Base-by-base conservation (phyloP, 805 yeast genomes). In the Sugiyamaella boreocaroliniensis region DNA sequence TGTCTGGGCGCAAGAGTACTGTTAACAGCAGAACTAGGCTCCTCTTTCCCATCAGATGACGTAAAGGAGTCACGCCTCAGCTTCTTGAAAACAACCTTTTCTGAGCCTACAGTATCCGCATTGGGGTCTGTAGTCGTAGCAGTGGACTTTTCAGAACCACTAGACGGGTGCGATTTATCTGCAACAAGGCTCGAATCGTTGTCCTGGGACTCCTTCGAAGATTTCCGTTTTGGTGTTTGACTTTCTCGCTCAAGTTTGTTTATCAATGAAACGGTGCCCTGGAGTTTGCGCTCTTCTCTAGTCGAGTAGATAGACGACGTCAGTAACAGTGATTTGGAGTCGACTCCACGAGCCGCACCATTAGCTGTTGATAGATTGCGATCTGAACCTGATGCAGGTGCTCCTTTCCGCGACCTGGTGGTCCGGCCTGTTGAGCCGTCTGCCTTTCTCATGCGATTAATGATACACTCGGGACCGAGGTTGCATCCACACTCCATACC, bases 401-500 rank as follows among this genome's bases (percentile, higher is more conserved):
- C 26, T 29, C 48, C 45, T 43, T 46, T 16, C 8, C 50, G 43
- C n/a, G 43, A 42, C 15, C 57, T 48, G 14, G 57, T 54, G 19
- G 37, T 51, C 19, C 57, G 45, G 10, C 43, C 48, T 4, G 29
- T 40, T 5, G 20, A 15, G 8, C 55, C 52, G 9, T 40, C 57
- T 18, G 59, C 62, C 16, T 58, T 49, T 15, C 56, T 52, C 68
- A 64, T 62, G 32, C 50, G 50, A 8, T 47, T 48, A 32, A 65
- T 15, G 12, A 62, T 41, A 55, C 68, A 65, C 10, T 64, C 64
- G 2, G 57, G 19, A 14, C 56, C 53, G 19, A 45, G 22, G 32
- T 55, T 50, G 51, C 68, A 66, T 2, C 64, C 67, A 54, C 69
- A 65, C 15, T 65, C 69, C 43, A 61, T 57, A 0, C 64, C 61